Evolutionary conservation across 176 grass and related monocot genomes (phyloP).

Genomic region (Oryza rufipogon): DNA sequence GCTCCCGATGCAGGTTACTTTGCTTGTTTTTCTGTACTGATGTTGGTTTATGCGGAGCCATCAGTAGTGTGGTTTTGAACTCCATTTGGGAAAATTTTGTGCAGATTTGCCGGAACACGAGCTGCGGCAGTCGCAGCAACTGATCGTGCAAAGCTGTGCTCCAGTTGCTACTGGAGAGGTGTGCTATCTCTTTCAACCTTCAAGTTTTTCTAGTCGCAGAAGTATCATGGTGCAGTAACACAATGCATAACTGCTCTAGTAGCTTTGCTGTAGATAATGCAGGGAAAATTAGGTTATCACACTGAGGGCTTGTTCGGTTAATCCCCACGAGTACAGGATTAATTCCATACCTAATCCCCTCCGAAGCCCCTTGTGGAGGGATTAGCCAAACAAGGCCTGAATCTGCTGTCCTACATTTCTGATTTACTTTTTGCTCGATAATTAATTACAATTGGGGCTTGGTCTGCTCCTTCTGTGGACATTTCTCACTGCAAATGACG

Average conservation of each 20-base stretch:
- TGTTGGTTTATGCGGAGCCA: background rate
- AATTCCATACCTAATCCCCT: too few relatives aligned
- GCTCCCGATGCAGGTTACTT: slow-evolving; percentile 49
- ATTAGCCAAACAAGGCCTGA: background rate
- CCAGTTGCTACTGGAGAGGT: slow-evolving; percentile 47
- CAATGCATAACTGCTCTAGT: background rate
- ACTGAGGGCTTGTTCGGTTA: too few relatives aligned
- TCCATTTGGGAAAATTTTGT: slow-evolving; percentile 25
- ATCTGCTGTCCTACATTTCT: background rate
- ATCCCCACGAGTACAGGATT: too few relatives aligned
- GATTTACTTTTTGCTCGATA: background rate
- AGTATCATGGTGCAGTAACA: background rate
- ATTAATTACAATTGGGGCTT: background rate
- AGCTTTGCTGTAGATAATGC: background rate
- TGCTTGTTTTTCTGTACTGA: slow-evolving; percentile 26
- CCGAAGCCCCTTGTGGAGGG: too few relatives aligned
- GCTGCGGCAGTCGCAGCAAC: slow-evolving; percentile 17
- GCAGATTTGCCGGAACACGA: slow-evolving; percentile 48
- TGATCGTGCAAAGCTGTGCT: slow-evolving; percentile 10
- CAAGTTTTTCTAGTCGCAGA: background rate
- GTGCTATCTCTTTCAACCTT: background rate
- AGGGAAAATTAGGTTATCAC: background rate
- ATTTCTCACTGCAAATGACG: background rate
- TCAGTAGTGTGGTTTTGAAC: slow-evolving; percentile 18
- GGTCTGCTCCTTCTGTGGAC: background rate